Conservation (phyloP, 169 alveolate species). For the Plasmodium chabaudi region DNA sequence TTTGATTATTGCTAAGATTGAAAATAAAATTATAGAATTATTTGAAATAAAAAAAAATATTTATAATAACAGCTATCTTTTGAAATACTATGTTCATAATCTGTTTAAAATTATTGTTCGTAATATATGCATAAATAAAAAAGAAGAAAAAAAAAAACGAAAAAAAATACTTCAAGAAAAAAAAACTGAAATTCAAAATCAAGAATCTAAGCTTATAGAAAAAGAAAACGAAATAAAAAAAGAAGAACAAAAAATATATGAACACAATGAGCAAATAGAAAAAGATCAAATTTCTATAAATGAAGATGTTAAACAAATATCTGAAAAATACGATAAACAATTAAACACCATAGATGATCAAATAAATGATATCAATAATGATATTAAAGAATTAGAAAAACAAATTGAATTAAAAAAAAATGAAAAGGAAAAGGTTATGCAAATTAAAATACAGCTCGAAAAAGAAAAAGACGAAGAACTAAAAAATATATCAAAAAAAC, state of each 20-base stretch:
- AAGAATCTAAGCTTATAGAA: slow-evolving; percentile 12
- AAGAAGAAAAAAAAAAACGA: slow-evolving; percentile 32
- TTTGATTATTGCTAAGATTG: background rate
- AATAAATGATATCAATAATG: slow-evolving; percentile 15
- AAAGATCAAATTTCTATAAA: slow-evolving; percentile 7
- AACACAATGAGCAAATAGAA: background rate
- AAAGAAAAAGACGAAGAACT: slow-evolving; percentile 25
- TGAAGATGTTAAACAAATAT: background rate
- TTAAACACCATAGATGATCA: slow-evolving; percentile 25
- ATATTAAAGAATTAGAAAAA: slow-evolving; percentile 46
- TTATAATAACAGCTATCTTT: background rate
- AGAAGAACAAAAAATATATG: slow-evolving; percentile 33
- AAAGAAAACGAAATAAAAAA: slow-evolving; percentile 26
- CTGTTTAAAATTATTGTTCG: slow-evolving; percentile 24
- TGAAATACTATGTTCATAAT: slow-evolving; percentile 19
- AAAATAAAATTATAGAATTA: slow-evolving; percentile 26
- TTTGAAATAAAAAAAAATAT: slow-evolving; percentile 34
- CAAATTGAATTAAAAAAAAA: slow-evolving; percentile 16
- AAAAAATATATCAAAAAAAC: background rate
- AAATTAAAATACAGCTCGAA: slow-evolving; percentile 8
- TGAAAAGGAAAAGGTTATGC: slow-evolving; percentile 18
- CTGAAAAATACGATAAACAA: slow-evolving; percentile 19
- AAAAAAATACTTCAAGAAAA: slow-evolving; percentile 12
- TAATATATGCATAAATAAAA: slow-evolving; percentile 26
- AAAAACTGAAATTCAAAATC: slow-evolving; percentile 9